Evolutionary conservation across 768 basidiomycete species (phyloP).

Genomic region (Leucocoprinus leucothites): DNA sequence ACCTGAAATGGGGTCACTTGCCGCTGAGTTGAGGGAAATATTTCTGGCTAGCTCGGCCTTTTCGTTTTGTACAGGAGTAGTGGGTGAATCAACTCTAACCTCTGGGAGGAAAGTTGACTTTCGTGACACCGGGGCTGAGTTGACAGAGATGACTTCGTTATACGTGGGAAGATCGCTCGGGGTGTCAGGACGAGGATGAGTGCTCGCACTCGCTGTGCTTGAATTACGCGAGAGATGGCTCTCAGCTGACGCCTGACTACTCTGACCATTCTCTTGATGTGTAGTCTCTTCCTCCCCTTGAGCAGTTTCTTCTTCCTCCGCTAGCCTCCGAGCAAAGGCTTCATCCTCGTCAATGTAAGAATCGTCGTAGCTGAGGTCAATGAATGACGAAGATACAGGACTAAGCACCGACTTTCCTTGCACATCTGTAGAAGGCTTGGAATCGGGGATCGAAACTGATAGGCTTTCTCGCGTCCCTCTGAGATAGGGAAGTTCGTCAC

Average conservation of each 20-base stretch:
- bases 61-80: background rate
- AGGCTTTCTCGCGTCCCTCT: background rate
- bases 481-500: constrained; percentile 6
- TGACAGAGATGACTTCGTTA: constrained; percentile 1
- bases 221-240: background rate
- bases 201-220: background rate
- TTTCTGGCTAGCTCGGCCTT: constrained; percentile 1
- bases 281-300: constrained; percentile 35
- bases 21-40: background rate
- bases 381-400: background rate
- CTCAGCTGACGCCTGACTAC: background rate
- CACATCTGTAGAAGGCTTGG: background rate
- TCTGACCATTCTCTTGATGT: constrained; percentile 13
- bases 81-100: constrained; percentile 1
- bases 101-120: background rate
- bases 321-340: constrained; percentile 38
- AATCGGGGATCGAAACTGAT: background rate
- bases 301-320: constrained; percentile 35
- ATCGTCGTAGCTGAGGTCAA: constrained; percentile 2
- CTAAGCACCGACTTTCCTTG: background rate
- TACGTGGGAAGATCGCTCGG: constrained; percentile 5
- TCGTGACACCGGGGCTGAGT: background rate
- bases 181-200: background rate
- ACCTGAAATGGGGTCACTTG: background rate
- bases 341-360: constrained; percentile 36